Evolutionary conservation across 805 yeast species (phyloP).

Genomic region (Zygoascus biomembranicola): DNA sequence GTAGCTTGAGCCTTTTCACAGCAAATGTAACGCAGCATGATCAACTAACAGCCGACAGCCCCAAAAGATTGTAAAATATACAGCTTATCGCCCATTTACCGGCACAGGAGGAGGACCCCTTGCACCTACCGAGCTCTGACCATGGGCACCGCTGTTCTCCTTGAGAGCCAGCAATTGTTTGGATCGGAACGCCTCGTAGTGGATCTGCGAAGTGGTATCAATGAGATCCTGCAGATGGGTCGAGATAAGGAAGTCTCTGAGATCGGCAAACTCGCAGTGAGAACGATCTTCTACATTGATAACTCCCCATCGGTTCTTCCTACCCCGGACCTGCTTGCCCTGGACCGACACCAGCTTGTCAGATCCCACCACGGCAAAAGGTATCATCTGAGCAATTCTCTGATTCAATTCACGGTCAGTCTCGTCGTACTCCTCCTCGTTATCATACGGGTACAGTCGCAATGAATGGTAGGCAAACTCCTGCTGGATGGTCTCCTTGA

Average conservation of each 20-base stretch:
- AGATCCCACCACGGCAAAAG: conserved; percentile 93
- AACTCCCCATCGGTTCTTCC: conserved; percentile 90
- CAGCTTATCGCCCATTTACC: too few relatives aligned
- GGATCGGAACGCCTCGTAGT: conserved; percentile 88
- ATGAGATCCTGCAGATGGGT: conserved; percentile 94
- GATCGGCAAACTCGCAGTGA: conserved; percentile 92
- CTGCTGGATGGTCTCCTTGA: conserved; percentile 63
- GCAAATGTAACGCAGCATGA: too few relatives aligned
- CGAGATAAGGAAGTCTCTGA: conserved; percentile 89
- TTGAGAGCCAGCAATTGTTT: conserved; percentile 90
- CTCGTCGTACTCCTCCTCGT: conserved; percentile 42
- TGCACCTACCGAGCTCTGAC: not conserved
- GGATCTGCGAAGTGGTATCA: conserved; percentile 80
- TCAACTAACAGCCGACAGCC: too few relatives aligned
- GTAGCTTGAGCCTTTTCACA: too few relatives aligned
- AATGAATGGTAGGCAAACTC: conserved; percentile 65
- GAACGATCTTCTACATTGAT: conserved; percentile 89
- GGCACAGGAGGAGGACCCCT: not conserved
- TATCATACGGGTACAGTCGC: conserved; percentile 66
- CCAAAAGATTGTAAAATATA: too few relatives aligned
- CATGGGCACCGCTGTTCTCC: conserved; percentile 35
- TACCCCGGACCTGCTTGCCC: conserved; percentile 72
- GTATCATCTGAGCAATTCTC: conserved; percentile 38
- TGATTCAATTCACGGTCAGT: conserved; percentile 28
- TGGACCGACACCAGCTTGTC: conserved; percentile 66